These are phyloP conservation scores for Candida ortonii DNA, from an alignment of 805 yeast genomes.

Conservation along the genomic window DNA sequence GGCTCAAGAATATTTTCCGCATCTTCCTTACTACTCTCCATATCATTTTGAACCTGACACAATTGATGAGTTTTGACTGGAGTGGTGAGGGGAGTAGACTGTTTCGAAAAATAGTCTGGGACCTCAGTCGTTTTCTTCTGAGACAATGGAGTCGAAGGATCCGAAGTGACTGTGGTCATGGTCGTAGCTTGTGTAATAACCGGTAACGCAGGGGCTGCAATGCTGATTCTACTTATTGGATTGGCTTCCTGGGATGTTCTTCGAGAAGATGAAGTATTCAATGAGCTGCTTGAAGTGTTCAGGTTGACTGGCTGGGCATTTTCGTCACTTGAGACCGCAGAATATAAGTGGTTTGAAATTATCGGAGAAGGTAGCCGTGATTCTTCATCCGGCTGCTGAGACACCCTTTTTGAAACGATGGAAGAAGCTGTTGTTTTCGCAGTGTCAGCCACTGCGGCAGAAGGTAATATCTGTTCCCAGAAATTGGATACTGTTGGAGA, in stretches of 20 bases:
- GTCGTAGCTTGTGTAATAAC: conserved; percentile 37
- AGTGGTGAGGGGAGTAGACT: conserved; percentile 11
- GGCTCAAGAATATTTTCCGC: no score
- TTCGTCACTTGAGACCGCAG: conserved; percentile 12
- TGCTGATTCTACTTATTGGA: conserved; percentile 28
- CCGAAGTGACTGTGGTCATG: conserved; percentile 28
- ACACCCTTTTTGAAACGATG: conserved; percentile 1
- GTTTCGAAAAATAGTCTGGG: conserved; percentile 12
- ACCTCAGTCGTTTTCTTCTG: conserved; percentile 14
- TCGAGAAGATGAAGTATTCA: conserved; percentile 22
- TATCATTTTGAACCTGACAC: conserved; percentile 7
- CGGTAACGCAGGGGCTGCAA: conserved; percentile 35
- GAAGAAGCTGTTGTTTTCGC: conserved; percentile 9
- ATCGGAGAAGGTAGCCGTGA: conserved; percentile 12
- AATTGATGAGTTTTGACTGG: conserved; percentile 12
- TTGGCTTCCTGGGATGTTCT: conserved; percentile 23
- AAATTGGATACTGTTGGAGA: conserved; percentile 22
- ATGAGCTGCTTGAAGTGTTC: conserved; percentile 17
- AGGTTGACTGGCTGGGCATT: conserved; percentile 11
- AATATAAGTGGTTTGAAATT: conserved; percentile 7
- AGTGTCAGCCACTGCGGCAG: conserved; percentile 9
- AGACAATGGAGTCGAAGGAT: conserved; percentile 19
- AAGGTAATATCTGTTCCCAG: conserved; percentile 19
- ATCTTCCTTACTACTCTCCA: no score
- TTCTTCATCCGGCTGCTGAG: conserved; percentile 5